A percentile compares a stretch with the other conserved stretches of the same genome.
Conservation (phyloP, 331 rosid species). For the Telfairia occidentalis region DNA sequence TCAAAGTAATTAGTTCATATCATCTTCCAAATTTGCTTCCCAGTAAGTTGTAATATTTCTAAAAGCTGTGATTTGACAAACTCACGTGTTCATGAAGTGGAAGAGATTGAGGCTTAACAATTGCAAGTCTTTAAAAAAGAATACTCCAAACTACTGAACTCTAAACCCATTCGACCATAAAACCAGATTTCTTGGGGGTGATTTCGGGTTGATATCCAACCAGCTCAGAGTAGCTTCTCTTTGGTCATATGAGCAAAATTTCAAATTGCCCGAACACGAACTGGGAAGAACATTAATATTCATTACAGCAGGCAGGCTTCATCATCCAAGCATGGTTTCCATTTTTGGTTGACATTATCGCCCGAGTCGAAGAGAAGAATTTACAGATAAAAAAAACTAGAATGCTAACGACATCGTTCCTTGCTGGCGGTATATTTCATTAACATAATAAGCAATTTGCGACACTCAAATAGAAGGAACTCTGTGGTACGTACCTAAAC, state of each 20-base stretch:
- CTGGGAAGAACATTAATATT: background rate
- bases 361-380: background rate
- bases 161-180: background rate
- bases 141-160: background rate
- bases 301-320: background rate
- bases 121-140: background rate
- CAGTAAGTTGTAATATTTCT: background rate
- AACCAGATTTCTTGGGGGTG: background rate
- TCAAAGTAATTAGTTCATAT: background rate
- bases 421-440: constrained; percentile 22
- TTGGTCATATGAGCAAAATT: background rate
- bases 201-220: background rate
- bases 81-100: background rate
- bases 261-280: background rate
- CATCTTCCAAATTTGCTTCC: background rate
- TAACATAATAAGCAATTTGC: constrained; percentile 19
- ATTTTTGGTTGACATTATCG: background rate
- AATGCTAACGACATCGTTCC: constrained; percentile 27
- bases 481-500: constrained; percentile 16
- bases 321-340: background rate
- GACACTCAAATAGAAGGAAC: constrained; percentile 15
- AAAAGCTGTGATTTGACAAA: background rate
- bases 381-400: background rate
- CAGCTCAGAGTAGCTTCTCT: background rate
- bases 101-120: background rate